phyloP scores from a whole-genome alignment of 805 yeast genomes.

The Metschnikowia sp. region DNA sequence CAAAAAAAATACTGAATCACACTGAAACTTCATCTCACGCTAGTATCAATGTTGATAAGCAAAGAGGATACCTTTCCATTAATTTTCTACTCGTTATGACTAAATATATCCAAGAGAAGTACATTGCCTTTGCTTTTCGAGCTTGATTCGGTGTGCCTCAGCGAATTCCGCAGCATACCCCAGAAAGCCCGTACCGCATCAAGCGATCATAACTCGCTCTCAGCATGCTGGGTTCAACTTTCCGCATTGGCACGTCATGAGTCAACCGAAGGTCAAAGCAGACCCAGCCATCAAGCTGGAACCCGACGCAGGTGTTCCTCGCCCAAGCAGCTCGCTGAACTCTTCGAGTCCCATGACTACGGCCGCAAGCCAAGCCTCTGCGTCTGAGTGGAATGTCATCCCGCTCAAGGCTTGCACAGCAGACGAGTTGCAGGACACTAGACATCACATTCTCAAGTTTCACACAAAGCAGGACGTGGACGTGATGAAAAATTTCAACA shows the following conservation, averaged over 20 bases:
- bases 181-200: too few species aligned
- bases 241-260: constrained; percentile 19
- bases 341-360: constrained; percentile 4
- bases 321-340: not conserved
- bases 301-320: constrained; percentile 6
- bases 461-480: constrained; percentile 71
- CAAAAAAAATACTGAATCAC: too few species aligned
- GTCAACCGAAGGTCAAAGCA: constrained; percentile 26
- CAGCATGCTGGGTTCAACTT: too few species aligned
- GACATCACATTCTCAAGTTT: constrained; percentile 80
- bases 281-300: constrained; percentile 28
- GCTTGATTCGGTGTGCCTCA: too few species aligned
- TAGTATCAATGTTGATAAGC: too few species aligned
- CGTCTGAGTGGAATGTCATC: constrained; percentile 45
- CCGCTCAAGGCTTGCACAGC: constrained; percentile 69
- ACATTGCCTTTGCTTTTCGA: too few species aligned
- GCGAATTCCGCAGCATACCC: too few species aligned
- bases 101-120: too few species aligned
- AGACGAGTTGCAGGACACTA: constrained; percentile 66
- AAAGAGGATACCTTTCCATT: too few species aligned
- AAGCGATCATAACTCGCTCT: too few species aligned
- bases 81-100: too few species aligned
- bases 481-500: constrained; percentile 65
- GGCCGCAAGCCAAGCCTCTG: constrained; percentile 13
- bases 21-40: too few species aligned